Conservation (phyloP, 1,284 basidiomycete species). For the Ceratobasidium sp. region DNA sequence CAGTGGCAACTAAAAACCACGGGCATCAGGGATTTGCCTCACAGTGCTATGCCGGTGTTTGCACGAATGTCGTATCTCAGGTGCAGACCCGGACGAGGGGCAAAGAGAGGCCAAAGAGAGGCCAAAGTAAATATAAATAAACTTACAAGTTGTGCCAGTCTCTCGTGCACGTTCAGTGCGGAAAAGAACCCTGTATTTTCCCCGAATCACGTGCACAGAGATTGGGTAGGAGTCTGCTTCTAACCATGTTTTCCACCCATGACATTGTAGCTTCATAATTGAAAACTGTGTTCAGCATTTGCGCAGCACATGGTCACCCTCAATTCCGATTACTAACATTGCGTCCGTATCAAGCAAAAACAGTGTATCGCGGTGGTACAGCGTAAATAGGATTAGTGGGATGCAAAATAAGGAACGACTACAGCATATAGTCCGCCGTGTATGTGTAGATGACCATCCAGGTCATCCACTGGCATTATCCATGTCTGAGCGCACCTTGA, state of each 20-base stretch:
- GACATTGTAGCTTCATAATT: no score
- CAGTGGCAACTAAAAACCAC: no score
- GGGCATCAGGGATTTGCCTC: no score
- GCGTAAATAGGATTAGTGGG: neutral
- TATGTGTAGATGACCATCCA: neutral
- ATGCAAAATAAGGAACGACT: conserved; percentile 19
- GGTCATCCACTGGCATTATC: neutral
- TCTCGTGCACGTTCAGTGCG: neutral
- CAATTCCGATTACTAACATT: no score
- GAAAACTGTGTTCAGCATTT: no score
- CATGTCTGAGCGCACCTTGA: conserved; percentile 2
- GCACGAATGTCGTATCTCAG: no score
- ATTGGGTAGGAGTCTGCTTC: neutral
- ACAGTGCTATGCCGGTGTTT: no score
- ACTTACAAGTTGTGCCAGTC: neutral
- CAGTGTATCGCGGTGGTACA: no score
- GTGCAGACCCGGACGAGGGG: no score
- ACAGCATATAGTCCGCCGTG: conserved; percentile 4
- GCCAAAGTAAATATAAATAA: no score
- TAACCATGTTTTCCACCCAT: neutral
- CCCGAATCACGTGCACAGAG: neutral
- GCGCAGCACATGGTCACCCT: no score
- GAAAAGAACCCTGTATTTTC: neutral
- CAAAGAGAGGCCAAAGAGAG: neutral
- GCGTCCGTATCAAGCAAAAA: no score